Evolutionary conservation across 78 protist species (phyloP).

Genomic region (Dictyostelium intermedium): DNA sequence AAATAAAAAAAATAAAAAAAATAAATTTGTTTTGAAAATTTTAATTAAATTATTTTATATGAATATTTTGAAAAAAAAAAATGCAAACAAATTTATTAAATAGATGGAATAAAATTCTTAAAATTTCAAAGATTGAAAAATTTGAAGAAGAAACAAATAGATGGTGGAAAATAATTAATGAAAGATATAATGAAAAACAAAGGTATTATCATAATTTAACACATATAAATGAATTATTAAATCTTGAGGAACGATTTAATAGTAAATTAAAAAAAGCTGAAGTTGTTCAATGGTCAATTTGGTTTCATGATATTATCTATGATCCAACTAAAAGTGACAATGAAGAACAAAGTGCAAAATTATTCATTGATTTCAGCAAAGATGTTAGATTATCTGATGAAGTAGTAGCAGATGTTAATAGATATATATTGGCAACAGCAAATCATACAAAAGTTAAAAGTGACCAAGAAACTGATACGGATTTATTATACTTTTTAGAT

Average conservation of each 20-base stretch:
- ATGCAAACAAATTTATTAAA: neutral
- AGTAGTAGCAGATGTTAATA: neutral
- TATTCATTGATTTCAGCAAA: neutral
- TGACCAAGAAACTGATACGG: neutral
- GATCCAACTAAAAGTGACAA: constrained; percentile 56
- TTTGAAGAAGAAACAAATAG: neutral
- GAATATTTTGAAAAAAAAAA: too few species aligned
- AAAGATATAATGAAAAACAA: neutral
- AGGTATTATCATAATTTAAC: constrained; percentile 45
- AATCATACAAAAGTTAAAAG: constrained; percentile 17
- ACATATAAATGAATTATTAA: constrained; percentile 36
- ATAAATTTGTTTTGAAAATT: too few species aligned
- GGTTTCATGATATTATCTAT: constrained; percentile 71
- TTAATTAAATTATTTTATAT: too few species aligned
- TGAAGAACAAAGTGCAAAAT: constrained; percentile 11
- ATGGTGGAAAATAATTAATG: constrained; percentile 16
- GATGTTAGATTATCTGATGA: neutral
- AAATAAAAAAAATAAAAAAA: too few species aligned
- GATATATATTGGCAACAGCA: constrained; percentile 19
- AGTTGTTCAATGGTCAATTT: constrained; percentile 16
- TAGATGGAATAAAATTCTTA: constrained; percentile 5
- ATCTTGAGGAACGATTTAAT: neutral
- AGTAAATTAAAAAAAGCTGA: neutral
- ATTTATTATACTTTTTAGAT: constrained; percentile 40
- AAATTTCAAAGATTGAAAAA: neutral